Base-by-base conservation (phyloP, 1,284 basidiomycete species). In the Naganishia sp. region DNA sequence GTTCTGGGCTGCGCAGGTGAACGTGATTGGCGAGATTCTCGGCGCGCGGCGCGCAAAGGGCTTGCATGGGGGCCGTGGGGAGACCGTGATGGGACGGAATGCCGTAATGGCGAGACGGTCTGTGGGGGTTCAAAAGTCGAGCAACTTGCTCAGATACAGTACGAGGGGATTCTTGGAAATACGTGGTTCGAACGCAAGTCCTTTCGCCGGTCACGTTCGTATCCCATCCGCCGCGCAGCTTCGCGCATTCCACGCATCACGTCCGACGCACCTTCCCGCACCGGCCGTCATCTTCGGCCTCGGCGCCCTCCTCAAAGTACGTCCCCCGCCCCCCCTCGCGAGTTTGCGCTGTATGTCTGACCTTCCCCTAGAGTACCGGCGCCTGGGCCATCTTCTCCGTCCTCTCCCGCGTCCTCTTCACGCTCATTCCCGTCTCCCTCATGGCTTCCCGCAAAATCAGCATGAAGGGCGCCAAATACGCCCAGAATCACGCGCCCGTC, bases 381-480 rank as follows among this genome's bases (percentile, higher is more conserved):
- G 32, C 77, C 11, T 68, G 79, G n/a, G 72, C 77, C 0, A 50
- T 70, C 15, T 72, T 73, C 15, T 78, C 77, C 2, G 71, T 73
- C 6, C 61, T 79, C 50, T 76, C 58, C 32, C 58, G 58, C 9
- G 50, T 61, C 35, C 58, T 61, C 21, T 61, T 61, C 39, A 61
- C 58, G 75, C 75, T 77, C 1, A 69, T 78, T 42, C 69, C 79
- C 50, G 74, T 80, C 61, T 79, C 79, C 18, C 76, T 80, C 71
- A 72, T 79, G 52, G 78, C 79, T 11, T 67, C 79, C 17, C 74
- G 73, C 11, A 74, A 75, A 17, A 53, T 79, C 1, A 74, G 74
- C 13, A 66, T 63, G 6, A 61, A 69, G 23, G 67, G 67, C 0
- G 72, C 73, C 2, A 67, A 68, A 15, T 75, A 72, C 71, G 55